Base-by-base conservation (phyloP, 768 basidiomycete species). In the Kwoniella botswanensis region DNA sequence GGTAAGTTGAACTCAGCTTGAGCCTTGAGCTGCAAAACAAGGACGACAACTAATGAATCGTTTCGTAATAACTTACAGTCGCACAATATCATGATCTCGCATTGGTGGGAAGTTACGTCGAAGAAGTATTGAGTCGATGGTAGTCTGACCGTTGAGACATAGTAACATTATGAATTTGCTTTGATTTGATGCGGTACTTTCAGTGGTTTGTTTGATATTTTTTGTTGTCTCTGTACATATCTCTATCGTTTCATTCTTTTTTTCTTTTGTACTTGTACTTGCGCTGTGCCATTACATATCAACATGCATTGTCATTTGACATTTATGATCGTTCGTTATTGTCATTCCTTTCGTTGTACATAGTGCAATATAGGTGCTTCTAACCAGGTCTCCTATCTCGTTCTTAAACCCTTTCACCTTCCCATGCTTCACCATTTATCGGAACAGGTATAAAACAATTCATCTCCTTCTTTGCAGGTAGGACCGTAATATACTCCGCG, bases 381-480 rank as follows among this genome's bases (percentile, higher is more conserved):
- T 35, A 29, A 29, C 29, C 29, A 29, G 29, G 6, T 29, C 29
- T 35, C 6, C 35, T 6, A 9, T 35, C 35, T 35, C 35, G 35
- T 9, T 35, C 35, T 21, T 53, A 67, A 5, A 59, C 44, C 21
- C 67, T 52, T 50, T 68, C 67, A 18, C 50, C 29, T 18, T 52
- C 59, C 67, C 67, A 61, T 5, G n/a, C 59, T 42, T 68, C 67
- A 26, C 52, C 46, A 50, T 21, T 35, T 2, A 65, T 15, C 4
- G 50, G 53, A 1, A 70, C 52, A 43, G 80, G 80, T 12, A 83
- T 65, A 57, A 83, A 53, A 12, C 72, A 71, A 15, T 93, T 94
- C 75, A 88, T 92, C 72, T 91, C 87, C 4, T 91, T 91, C 4
- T 91, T 91, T 66, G 93, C 87, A 0, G 95, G 95, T 22, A 94